A percentile compares a stretch with the other conserved stretches of the same genome.
These are phyloP conservation scores for Fusarium sp. DNA, from an alignment of 2,329 filamentous ascomycete genomes.

Conservation along the genomic window DNA sequence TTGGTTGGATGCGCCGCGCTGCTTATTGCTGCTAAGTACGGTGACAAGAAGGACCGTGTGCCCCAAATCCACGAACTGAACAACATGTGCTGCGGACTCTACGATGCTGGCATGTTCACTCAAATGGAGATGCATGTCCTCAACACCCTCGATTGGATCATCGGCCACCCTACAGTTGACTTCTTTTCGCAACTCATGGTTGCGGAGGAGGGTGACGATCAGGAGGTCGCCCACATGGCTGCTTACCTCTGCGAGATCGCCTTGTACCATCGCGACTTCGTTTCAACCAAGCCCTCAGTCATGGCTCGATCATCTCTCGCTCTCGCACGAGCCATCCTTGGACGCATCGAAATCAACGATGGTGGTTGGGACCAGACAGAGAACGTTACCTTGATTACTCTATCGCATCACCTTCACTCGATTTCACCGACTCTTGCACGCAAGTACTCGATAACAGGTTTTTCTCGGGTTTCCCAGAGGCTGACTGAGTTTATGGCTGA, in stretches of 20 bases:
- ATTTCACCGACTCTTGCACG: constrained; percentile 69
- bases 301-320: constrained; percentile 91
- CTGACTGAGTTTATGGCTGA: constrained; percentile 71
- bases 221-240: constrained; percentile 94
- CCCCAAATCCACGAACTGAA: constrained; percentile 96
- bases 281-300: constrained; percentile 89
- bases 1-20: constrained; percentile 95
- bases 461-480: constrained; percentile 67
- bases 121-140: constrained; percentile 99
- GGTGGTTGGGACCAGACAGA: constrained; percentile 82
- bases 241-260: constrained; percentile 95
- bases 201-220: constrained; percentile 81
- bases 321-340: constrained; percentile 86
- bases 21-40: constrained; percentile 97
- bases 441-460: constrained; percentile 69
- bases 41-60: constrained; percentile 98
- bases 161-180: constrained; percentile 96
- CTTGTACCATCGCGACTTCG: constrained; percentile 96
- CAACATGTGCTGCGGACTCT: constrained; percentile 98
- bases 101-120: constrained; percentile 99
- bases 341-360: constrained; percentile 80
- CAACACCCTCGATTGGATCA: constrained; percentile 95
- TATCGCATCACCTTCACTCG: constrained; percentile 71
- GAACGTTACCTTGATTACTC: constrained; percentile 72
- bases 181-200: constrained; percentile 91